Conservation (phyloP, 2,329 filamentous ascomycete genomes). For the Pseudogymnoascus sp. region DNA sequence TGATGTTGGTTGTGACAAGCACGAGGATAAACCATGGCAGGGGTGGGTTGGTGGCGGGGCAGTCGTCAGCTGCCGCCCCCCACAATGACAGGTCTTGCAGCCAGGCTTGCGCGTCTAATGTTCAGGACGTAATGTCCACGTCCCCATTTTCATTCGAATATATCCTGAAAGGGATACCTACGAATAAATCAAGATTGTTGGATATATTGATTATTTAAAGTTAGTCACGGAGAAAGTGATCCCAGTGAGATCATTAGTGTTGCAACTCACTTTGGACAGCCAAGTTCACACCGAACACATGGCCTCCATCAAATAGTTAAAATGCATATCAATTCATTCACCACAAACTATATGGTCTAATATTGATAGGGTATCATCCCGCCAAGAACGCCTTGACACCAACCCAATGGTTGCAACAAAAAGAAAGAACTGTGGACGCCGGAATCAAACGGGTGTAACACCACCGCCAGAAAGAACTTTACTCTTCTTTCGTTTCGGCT, state of each 20-base stretch:
- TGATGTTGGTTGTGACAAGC: conserved; percentile 1
- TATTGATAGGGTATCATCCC: conserved; percentile 5
- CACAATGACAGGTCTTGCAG: neutral
- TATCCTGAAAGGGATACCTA: neutral
- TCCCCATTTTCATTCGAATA: neutral
- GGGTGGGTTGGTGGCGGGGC: conserved; percentile 9
- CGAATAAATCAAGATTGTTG: neutral
- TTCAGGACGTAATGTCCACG: neutral
- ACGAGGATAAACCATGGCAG: conserved; percentile 4
- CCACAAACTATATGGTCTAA: neutral
- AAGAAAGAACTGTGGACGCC: neutral
- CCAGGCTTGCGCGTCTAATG: neutral
- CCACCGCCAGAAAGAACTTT: conserved; percentile 20
- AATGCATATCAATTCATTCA: conserved; percentile 3
- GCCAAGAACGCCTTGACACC: neutral
- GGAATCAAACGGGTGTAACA: conserved; percentile 15
- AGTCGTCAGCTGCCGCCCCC: conserved; percentile 10
- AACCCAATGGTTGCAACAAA: neutral
- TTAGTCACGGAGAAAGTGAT: neutral
- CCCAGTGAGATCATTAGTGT: neutral
- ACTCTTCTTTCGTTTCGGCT: conserved; percentile 32
- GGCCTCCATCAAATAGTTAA: neutral
- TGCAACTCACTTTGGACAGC: neutral
- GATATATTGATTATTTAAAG: neutral
- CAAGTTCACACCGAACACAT: neutral